Percentiles rank a stretch among this genome's conserved stretches.
Evolutionary conservation across 106 monocot genomes (phyloP).

Genomic region (Acorus gramineus): DNA sequence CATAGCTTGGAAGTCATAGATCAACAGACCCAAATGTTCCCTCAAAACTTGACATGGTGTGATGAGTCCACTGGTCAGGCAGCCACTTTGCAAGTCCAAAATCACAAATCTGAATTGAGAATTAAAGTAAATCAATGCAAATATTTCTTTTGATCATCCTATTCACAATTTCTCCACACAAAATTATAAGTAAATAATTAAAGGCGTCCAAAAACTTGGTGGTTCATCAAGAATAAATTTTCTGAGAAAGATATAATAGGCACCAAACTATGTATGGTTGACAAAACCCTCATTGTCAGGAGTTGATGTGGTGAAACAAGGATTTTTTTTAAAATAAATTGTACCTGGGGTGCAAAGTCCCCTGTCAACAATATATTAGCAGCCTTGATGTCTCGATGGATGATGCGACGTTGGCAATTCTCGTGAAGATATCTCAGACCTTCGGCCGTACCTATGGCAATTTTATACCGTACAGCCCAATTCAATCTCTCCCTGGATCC

Average conservation of each 20-base stretch:
- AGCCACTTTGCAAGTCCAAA: conserved; percentile 91
- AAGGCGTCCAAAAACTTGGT: too few species aligned
- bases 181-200: too few species aligned
- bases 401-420: conserved; percentile 53
- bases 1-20: background rate
- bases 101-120: conserved; percentile 62
- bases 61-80: conserved; percentile 61
- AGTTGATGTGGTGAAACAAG: too few species aligned
- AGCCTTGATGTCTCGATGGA: conserved; percentile 86
- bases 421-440: conserved; percentile 82
- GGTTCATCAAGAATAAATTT: too few species aligned
- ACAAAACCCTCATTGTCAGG: too few species aligned
- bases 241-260: too few species aligned
- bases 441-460: conserved; percentile 48
- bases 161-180: too few species aligned
- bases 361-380: conserved; percentile 62
- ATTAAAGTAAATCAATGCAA: background rate
- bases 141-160: too few species aligned
- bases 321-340: too few species aligned
- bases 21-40: conserved; percentile 74
- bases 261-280: too few species aligned
- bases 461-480: conserved; percentile 45
- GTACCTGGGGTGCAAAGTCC: conserved; percentile 74
- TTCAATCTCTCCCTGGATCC: conserved; percentile 33
- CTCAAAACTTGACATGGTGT: conserved; percentile 45